Evolutionary conservation across 352 stramenopile genomes (phyloP), one percentile per base, ranked within the genome.

Genomic region (Globisporangium nodosum): DNA sequence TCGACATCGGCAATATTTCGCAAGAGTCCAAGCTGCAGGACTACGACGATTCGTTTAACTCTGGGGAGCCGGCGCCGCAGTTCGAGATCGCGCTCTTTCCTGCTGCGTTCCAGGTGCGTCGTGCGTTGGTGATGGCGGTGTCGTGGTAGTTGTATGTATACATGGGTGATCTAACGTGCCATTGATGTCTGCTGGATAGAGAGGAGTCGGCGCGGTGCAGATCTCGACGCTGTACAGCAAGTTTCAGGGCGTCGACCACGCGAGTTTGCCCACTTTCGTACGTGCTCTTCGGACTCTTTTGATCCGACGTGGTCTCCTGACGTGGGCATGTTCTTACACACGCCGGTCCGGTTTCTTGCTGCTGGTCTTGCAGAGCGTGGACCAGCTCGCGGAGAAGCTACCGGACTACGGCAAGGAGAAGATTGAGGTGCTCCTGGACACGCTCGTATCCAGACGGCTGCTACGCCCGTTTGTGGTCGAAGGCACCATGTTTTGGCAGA

Each of bases 401-500:
- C 76, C 76, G 7, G 74, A 85, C 46, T 89, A 88, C 49, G 74
- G 73, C 33, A 78, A 78, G 57, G 71, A 85, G 55, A 85, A 81
- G 45, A 82, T 94, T 40, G 81, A 90, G 69, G 80, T 92, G 24
- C 51, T 94, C 46, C 61, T 94, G 13, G 85, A 94, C 47, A 82
- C 70, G 49, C 64, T 94, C 18, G 85, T 94, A 30, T 94, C 85
- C 2, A 61, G 81, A 35, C 70, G 81, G 12, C 60, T 94, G 2
- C 60, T 94, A 54, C 85, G 85, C 31, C 82, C 85, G 37, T 94
- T 94, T 63, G 81, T 85, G 7, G 81, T 94, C 12, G 82, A 90
- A 76, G 85, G 85, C 40, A 86, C 75, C 27, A 91, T 94, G 81
- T 92, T 89, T 58, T 94, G 85, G 85, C 82, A 94, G 67, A 65